Conservation (phyloP, 129 eudicot genomes). For the Lonicera japonica region DNA sequence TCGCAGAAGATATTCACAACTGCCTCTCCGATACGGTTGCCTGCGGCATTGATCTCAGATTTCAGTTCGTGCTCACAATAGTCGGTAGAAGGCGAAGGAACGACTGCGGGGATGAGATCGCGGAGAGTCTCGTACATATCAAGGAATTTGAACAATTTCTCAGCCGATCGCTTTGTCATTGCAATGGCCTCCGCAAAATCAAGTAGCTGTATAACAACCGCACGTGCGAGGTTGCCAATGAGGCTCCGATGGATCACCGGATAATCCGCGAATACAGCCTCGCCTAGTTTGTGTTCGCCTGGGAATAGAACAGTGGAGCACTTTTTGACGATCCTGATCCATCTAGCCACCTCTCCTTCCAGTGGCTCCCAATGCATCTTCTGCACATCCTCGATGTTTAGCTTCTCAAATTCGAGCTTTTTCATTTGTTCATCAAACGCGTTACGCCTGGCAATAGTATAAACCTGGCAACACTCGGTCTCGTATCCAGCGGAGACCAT, state of each 20-base stretch:
- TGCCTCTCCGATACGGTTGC: conserved; percentile 39
- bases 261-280: conserved; percentile 36
- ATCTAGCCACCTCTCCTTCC: conserved; percentile 59
- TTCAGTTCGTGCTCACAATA: conserved; percentile 30
- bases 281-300: conserved; percentile 40
- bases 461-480: conserved; percentile 62
- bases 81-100: conserved; percentile 6
- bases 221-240: conserved; percentile 32
- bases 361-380: conserved; percentile 56
- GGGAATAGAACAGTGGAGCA: conserved; percentile 47
- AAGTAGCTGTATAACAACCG: conserved; percentile 42
- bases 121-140: conserved; percentile 62
- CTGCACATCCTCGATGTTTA: conserved; percentile 59
- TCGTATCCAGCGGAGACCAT: conserved; percentile 66
- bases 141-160: conserved; percentile 61
- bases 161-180: conserved; percentile 49
- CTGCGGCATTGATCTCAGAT: conserved; percentile 29
- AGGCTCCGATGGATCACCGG: conserved; percentile 14
- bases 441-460: conserved; percentile 33
- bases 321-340: conserved; percentile 52
- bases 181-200: conserved; percentile 52
- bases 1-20: conserved; percentile 52
- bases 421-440: conserved; percentile 35
- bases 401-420: conserved; percentile 38
- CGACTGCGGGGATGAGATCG: conserved; percentile 18